These are phyloP conservation scores for Ogataea wickerhamii DNA, from an alignment of 805 yeast genomes.

Conservation along the genomic window DNA sequence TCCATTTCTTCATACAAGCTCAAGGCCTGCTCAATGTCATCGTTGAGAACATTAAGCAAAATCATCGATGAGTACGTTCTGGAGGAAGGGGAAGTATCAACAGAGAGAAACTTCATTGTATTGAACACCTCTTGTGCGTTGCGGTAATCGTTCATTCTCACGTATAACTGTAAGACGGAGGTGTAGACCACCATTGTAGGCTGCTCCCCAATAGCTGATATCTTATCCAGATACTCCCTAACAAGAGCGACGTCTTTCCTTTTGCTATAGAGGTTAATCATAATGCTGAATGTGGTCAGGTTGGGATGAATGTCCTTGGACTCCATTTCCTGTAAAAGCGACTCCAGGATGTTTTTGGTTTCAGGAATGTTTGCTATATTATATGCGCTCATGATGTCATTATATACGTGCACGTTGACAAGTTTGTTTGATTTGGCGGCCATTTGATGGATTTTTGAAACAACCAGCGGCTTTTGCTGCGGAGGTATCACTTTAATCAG, in stretches of 20 bases:
- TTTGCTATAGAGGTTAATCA: constrained; percentile 47
- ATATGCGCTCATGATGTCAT: constrained; percentile 35
- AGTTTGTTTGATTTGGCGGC: constrained; percentile 33
- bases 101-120: constrained; percentile 76
- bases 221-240: constrained; percentile 35
- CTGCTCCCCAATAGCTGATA: constrained; percentile 36
- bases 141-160: constrained; percentile 44
- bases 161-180: constrained; percentile 58
- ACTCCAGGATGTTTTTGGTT: constrained; percentile 31
- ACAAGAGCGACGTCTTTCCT: constrained; percentile 35
- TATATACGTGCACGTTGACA: constrained; percentile 33
- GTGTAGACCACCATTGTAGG: constrained; percentile 49
- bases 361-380: constrained; percentile 16
- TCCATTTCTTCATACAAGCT: constrained; percentile 73
- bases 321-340: constrained; percentile 28
- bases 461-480: constrained; percentile 30
- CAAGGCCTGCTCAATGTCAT: constrained; percentile 68
- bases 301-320: constrained; percentile 30
- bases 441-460: constrained; percentile 37
- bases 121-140: constrained; percentile 76
- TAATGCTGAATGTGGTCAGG: constrained; percentile 39
- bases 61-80: constrained; percentile 71
- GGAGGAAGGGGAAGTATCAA: constrained; percentile 61
- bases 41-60: constrained; percentile 55
- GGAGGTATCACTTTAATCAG: constrained; percentile 43